Percentiles rank a stretch among this genome's conserved stretches.
Evolutionary conservation across 352 stramenopile species (phyloP).

Genomic region (Phytophthora parvispora): DNA sequence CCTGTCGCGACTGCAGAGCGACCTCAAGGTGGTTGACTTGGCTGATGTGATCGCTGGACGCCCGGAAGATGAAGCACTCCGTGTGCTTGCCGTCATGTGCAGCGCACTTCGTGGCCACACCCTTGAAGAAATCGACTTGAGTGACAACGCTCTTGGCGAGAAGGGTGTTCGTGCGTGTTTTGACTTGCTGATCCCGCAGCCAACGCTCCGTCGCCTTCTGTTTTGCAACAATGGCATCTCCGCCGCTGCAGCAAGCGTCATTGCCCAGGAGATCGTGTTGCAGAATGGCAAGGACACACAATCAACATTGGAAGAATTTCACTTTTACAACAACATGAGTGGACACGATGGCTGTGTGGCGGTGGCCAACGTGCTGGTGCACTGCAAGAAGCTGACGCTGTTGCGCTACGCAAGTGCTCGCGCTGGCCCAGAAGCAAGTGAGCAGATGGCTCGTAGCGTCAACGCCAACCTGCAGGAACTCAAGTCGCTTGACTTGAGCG

Average conservation of each 20-base stretch:
- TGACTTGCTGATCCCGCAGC: conserved; percentile 75
- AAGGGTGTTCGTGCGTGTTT: conserved; percentile 86
- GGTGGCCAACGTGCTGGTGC: conserved; percentile 61
- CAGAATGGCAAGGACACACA: conserved; percentile 53
- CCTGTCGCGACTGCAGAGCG: conserved; percentile 49
- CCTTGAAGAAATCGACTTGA: conserved; percentile 90
- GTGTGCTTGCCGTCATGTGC: conserved; percentile 88
- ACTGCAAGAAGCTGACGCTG: conserved; percentile 55
- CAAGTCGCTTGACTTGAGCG: conserved; percentile 91
- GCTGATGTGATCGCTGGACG: conserved; percentile 94
- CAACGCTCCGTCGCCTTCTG: conserved; percentile 61
- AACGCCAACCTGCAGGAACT: conserved; percentile 58
- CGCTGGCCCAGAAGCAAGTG: conserved; percentile 63
- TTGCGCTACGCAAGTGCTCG: conserved; percentile 81
- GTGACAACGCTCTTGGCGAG: conserved; percentile 82
- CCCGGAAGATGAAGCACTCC: conserved; percentile 90
- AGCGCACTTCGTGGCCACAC: conserved; percentile 75
- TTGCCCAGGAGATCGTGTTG: conserved; percentile 59
- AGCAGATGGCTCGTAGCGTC: conserved; percentile 58
- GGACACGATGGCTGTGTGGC: conserved; percentile 74
- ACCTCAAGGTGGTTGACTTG: conserved; percentile 83
- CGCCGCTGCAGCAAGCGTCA: not conserved
- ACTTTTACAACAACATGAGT: conserved; percentile 93
- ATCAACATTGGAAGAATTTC: conserved; percentile 77
- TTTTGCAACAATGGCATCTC: conserved; percentile 2